Evolutionary conservation across 495 filamentous ascomycete species (phyloP).

Genomic region (Trichoderma orchidacearum): DNA sequence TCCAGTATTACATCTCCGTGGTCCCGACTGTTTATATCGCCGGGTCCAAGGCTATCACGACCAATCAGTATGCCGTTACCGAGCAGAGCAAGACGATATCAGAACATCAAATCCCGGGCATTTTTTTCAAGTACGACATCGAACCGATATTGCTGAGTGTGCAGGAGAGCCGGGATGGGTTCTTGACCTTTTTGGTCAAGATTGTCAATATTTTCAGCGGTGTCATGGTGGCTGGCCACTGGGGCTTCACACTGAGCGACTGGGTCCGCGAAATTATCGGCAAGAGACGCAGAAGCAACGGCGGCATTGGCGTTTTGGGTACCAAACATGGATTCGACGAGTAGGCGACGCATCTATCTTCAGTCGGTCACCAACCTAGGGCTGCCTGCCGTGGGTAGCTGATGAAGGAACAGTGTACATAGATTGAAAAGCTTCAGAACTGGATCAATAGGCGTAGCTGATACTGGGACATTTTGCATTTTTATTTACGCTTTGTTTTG

Average conservation of each 20-base stretch:
- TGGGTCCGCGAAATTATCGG: constrained; percentile 37
- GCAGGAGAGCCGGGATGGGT: constrained; percentile 62
- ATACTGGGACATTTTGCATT: background rate
- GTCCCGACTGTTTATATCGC: constrained; percentile 91
- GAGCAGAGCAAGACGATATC: constrained; percentile 57
- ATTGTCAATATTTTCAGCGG: constrained; percentile 50
- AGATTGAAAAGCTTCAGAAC: background rate
- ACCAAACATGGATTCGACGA: constrained; percentile 17
- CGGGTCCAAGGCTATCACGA: constrained; percentile 53
- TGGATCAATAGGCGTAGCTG: background rate
- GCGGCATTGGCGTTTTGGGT: constrained; percentile 45
- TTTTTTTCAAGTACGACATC: constrained; percentile 99
- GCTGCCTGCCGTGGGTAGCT: background rate
- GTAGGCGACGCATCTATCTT: background rate
- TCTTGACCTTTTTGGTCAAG: constrained; percentile 63
- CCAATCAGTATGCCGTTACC: constrained; percentile 97
- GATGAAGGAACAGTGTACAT: background rate
- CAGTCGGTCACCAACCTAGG: too few relatives aligned
- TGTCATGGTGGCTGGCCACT: constrained; percentile 46
- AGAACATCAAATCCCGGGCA: constrained; percentile 67
- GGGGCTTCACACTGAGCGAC: constrained; percentile 42
- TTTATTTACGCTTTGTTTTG: background rate
- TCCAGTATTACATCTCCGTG: constrained; percentile 95
- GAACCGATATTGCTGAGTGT: constrained; percentile 86
- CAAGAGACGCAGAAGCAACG: constrained; percentile 26